These are phyloP conservation scores for Auricularia cornea DNA, from an alignment of 768 basidiomycete species.

Conservation along the genomic window DNA sequence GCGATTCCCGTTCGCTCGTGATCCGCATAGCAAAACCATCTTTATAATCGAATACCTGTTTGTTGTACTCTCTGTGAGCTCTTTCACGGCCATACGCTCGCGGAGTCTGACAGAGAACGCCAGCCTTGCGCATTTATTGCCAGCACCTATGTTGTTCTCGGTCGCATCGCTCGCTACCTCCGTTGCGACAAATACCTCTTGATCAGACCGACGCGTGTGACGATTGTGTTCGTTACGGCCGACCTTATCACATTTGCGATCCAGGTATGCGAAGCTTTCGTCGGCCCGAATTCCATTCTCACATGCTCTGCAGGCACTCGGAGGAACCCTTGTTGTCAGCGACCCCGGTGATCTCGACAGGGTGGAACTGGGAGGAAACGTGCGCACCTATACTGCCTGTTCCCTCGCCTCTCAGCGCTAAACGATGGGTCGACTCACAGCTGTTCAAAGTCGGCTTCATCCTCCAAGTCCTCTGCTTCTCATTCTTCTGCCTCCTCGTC, in stretches of 20 bases:
- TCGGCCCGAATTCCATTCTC: slow-evolving; percentile 38
- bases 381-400: background rate
- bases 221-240: slow-evolving; percentile 48
- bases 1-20: slow-evolving; percentile 45
- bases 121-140: slow-evolving; percentile 72
- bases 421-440: slow-evolving; percentile 17
- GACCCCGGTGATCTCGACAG: background rate
- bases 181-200: slow-evolving; percentile 39
- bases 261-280: slow-evolving; percentile 32
- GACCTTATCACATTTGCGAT: slow-evolving; percentile 61
- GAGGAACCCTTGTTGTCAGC: slow-evolving; percentile 32
- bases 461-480: slow-evolving; percentile 47
- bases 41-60: slow-evolving; percentile 53
- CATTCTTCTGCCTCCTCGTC: slow-evolving; percentile 39
- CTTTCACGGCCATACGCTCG: background rate
- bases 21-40: slow-evolving; percentile 44
- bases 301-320: slow-evolving; percentile 37
- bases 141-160: slow-evolving; percentile 59
- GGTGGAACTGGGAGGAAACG: background rate
- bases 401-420: too few species aligned
- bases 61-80: slow-evolving; percentile 47
- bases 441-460: slow-evolving; percentile 50
- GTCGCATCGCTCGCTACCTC: slow-evolving; percentile 47
- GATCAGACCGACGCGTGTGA: slow-evolving; percentile 42
- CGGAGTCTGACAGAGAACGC: background rate